Evolutionary conservation across 2,329 filamentous ascomycete genomes (phyloP), one percentile per base, ranked within the genome.

Genomic region (Nothophoma quercina): DNA sequence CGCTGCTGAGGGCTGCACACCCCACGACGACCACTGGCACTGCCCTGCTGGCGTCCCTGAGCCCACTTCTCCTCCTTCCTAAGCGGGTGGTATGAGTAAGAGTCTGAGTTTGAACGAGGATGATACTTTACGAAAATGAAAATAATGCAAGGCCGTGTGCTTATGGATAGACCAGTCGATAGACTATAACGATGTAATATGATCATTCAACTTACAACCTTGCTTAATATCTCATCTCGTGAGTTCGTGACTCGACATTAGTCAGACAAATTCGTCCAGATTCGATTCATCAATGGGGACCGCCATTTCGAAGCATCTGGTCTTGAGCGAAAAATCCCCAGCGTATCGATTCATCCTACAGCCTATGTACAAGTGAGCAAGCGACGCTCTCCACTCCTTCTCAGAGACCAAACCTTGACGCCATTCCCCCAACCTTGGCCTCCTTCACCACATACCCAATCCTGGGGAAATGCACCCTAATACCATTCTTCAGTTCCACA

Each of bases 1-100:
- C 4, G 51, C 40, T 19, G 47, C 51, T 10, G 53, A 56, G 43
- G 50, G 56, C 9, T 67, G 62, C 29, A 60, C 60, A 18, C 64
- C 62, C 22, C 64, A 65, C 26, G 58, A 56, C 1, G 63, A 67
- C 58, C 62, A 67, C 54, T 65, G 62, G 63, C 63, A 66, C 34
- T 66, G 63, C 45, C 62, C 63, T 34, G 51, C 63, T 33, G 63
- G 63, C n/a, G 63, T 66, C 7, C 58, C 63, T 33, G 56, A 60
- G 57, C 63, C 63, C 13, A 60, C 57, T 16, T 55, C 55, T 23
- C 63, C 63, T 36, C 63, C 63, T 4, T 36, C 63, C 25, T 65
- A 51, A 58, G 29, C 16, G 19, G 7, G 2, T 6, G 19, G 22
- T 19, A 19, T 39, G n/a, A 26, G 5, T 26, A 15, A 2, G 15